These are phyloP conservation scores for Anthracocystis walkeri DNA, from an alignment of 1,284 basidiomycete genomes.

Conservation along the genomic window DNA sequence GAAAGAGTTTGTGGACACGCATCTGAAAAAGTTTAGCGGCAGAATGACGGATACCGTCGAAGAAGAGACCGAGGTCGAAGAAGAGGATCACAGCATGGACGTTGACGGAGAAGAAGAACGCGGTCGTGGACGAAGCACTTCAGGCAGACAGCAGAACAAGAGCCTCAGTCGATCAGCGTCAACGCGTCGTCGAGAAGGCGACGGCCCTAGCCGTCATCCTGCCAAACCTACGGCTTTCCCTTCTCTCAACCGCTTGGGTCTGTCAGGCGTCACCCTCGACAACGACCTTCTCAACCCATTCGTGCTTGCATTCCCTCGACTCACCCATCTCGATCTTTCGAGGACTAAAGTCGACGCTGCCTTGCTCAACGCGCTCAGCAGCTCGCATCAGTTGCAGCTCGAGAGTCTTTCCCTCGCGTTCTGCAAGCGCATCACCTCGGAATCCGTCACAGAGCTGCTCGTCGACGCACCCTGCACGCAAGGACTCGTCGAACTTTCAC, in stretches of 20 bases:
- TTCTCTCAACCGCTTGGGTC: slow-evolving; percentile 82
- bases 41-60: slow-evolving; percentile 40
- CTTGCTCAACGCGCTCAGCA: slow-evolving; percentile 78
- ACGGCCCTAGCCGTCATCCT: slow-evolving; percentile 55
- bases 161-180: slow-evolving; percentile 73
- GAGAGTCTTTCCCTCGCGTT: slow-evolving; percentile 87
- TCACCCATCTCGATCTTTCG: slow-evolving; percentile 80
- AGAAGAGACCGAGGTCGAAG: slow-evolving; percentile 51
- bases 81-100: slow-evolving; percentile 59
- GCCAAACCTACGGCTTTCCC: slow-evolving; percentile 74
- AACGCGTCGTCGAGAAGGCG: slow-evolving; percentile 43
- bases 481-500: slow-evolving; percentile 81
- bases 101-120: slow-evolving; percentile 72
- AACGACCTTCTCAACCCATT: slow-evolving; percentile 81
- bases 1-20: slow-evolving; percentile 81
- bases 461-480: slow-evolving; percentile 76
- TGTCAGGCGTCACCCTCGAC: slow-evolving; percentile 85
- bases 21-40: slow-evolving; percentile 73
- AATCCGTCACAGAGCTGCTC: slow-evolving; percentile 82
- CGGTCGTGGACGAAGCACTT: slow-evolving; percentile 64
- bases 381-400: slow-evolving; percentile 77
- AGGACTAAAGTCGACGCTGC: slow-evolving; percentile 81
- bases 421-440: slow-evolving; percentile 84
- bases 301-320: slow-evolving; percentile 83
- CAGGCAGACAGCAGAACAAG: slow-evolving; percentile 20